These are phyloP conservation scores for Paecilomyces sp. DNA, from an alignment of 2,329 filamentous ascomycete genomes.

Conservation along the genomic window DNA sequence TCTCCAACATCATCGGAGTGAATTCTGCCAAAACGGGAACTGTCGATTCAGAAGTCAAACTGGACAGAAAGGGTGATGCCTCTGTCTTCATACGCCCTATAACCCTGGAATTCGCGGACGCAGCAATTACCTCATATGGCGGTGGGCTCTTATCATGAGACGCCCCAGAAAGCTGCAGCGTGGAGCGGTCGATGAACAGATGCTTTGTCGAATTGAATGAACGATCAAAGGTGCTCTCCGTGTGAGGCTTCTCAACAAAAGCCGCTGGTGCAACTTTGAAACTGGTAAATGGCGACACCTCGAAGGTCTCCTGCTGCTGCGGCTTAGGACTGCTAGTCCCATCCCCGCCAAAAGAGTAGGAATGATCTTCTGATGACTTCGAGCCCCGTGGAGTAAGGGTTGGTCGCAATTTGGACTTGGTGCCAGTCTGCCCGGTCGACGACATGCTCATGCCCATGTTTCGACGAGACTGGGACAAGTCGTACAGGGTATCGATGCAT, in stretches of 20 bases:
- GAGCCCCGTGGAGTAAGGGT: conserved; percentile 20
- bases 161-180: conserved; percentile 31
- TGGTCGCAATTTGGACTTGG: conserved; percentile 16
- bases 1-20: conserved; percentile 32
- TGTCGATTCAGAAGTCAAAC: conserved; percentile 24
- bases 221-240: conserved; percentile 15
- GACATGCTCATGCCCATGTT: conserved; percentile 36
- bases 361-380: conserved; percentile 14
- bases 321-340: conserved; percentile 17
- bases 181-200: conserved; percentile 33
- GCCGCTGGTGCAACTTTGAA: conserved; percentile 5
- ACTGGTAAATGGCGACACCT: conserved; percentile 15
- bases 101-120: conserved; percentile 34
- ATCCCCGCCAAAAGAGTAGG: conserved; percentile 15
- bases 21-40: conserved; percentile 37
- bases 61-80: conserved; percentile 24
- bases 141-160: conserved; percentile 34
- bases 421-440: conserved; percentile 18
- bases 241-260: conserved; percentile 3
- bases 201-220: conserved; percentile 18
- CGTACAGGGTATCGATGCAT: conserved; percentile 59
- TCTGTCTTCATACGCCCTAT: conserved; percentile 33
- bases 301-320: conserved; percentile 14
- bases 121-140: conserved; percentile 36
- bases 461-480: conserved; percentile 51